Percentiles rank a stretch among this genome's conserved stretches.
Evolutionary conservation across 148 eudicot genomes (phyloP).

Genomic region (Spergularia marina): DNA sequence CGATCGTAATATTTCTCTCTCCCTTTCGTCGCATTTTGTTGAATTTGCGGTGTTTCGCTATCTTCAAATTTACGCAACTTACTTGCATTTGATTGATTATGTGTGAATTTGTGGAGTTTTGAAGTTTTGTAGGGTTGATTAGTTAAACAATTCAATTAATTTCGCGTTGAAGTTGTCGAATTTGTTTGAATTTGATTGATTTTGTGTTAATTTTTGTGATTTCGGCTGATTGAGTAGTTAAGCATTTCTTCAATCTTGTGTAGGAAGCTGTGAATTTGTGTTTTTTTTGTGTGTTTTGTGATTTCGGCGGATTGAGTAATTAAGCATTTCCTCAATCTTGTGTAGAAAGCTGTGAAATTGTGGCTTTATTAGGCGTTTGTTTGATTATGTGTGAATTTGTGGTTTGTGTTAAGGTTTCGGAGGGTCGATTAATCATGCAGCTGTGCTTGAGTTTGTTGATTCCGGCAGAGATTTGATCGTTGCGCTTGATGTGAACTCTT

Average conservation of each 20-base stretch:
- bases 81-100: background rate
- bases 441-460: slow-evolving; percentile 65
- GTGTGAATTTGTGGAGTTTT: too few relatives aligned
- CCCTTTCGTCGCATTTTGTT: background rate
- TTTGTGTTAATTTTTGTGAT: background rate
- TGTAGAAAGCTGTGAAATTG: background rate
- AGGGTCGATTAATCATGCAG: slow-evolving; percentile 53
- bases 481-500: slow-evolving; percentile 60
- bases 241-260: background rate
- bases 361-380: background rate
- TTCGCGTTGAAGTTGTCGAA: too few relatives aligned
- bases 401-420: slow-evolving; percentile 38
- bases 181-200: background rate
- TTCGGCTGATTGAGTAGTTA: background rate
- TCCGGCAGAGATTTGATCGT: slow-evolving; percentile 70
- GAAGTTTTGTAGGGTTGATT: too few relatives aligned
- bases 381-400: slow-evolving; percentile 7
- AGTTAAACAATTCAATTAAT: too few relatives aligned
- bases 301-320: slow-evolving; percentile 44
- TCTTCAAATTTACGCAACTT: background rate
- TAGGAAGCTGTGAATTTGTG: background rate
- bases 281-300: slow-evolving; percentile 14
- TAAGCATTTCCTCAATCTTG: slow-evolving; percentile 18
- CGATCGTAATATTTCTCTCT: slow-evolving; percentile 35
- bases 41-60: background rate